Evolutionary conservation across 2,329 filamentous ascomycete genomes (phyloP), one percentile per base, ranked within the genome.

Genomic region (Aureobasidium sp.): DNA sequence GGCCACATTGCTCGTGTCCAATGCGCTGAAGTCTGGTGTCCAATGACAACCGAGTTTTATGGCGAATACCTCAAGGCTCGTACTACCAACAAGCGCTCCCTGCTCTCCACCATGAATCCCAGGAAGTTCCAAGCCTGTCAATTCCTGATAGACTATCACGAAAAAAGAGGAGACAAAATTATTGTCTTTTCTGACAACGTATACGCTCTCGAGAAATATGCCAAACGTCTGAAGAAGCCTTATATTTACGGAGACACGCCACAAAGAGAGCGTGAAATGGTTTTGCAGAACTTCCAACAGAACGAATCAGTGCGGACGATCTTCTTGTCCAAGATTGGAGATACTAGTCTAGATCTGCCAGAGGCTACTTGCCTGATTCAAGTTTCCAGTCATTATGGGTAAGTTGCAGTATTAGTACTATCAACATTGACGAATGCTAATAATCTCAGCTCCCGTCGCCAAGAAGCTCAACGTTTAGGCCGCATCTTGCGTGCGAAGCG

Each of bases 121-220:
- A 83, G 88, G 67, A 99, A 99, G 75, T 96, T 97, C 73, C 94
- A 97, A 74, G 92, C 93, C 0, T 96, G 91, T 69, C 93, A 99
- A 72, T 97, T 94, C 71, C 81, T 99, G n/a, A 97, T 99, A 71
- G 90, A 97, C 73, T 97, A 96, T 71, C 94, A 99, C 74, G 93
- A 97, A 75, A 87, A 86, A 61, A 85, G 94, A 64, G 93, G 94
- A 35, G 94, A 97, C 78, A 97, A 97, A 76, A 91, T 97, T 68
- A 97, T 97, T 66, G 93, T 99, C 47, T 97, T 97, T 74, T 96
- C 91, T 0, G 94, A 99, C 74, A 97, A 97, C 67, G 91, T 99
- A 44, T 97, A 94, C 70, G 93, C 94, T 0, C 79, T 99, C 33
- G 85, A 93, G 67, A 84, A 86, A 44, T 96, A 97, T 70, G 92